These are phyloP conservation scores for Sutorius australiensis DNA, from an alignment of 768 basidiomycete species.

Conservation along the genomic window DNA sequence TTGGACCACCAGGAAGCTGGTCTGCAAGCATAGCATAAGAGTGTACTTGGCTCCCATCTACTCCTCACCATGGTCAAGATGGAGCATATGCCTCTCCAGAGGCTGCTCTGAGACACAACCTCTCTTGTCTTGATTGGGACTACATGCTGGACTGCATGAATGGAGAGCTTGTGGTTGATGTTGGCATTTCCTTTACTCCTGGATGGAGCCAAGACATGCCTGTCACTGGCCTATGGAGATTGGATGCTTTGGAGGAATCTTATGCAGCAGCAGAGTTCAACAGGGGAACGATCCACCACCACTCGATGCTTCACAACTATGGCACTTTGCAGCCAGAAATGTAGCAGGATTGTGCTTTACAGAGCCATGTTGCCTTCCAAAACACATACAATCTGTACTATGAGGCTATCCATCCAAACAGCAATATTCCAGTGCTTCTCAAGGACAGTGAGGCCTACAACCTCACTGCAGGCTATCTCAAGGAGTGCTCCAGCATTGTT, in stretches of 20 bases:
- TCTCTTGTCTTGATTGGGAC: no score
- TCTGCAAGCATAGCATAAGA: neutral
- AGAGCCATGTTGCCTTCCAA: constrained; percentile 7
- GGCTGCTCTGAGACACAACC: no score
- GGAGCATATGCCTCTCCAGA: no score
- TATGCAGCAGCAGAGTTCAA: constrained; percentile 8
- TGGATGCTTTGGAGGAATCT: no score
- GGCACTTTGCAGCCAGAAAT: constrained; percentile 15
- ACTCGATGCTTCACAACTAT: constrained; percentile 3
- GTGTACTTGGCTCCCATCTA: neutral
- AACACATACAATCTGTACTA: constrained; percentile 16
- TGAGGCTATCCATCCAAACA: constrained; percentile 2
- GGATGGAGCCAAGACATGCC: no score
- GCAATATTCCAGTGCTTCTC: neutral
- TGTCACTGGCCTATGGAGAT: no score
- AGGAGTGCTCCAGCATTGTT: neutral
- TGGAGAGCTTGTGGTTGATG: no score
- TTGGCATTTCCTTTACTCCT: no score
- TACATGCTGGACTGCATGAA: no score
- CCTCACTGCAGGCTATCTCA: neutral
- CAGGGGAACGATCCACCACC: constrained; percentile 2
- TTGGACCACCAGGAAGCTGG: neutral
- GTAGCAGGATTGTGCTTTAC: neutral
- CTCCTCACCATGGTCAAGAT: constrained; percentile 7
- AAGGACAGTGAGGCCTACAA: constrained; percentile 9